These are phyloP conservation scores for Aspergillus chevalieri DNA, from an alignment of 2,329 filamentous ascomycete genomes.

Conservation along the genomic window DNA sequence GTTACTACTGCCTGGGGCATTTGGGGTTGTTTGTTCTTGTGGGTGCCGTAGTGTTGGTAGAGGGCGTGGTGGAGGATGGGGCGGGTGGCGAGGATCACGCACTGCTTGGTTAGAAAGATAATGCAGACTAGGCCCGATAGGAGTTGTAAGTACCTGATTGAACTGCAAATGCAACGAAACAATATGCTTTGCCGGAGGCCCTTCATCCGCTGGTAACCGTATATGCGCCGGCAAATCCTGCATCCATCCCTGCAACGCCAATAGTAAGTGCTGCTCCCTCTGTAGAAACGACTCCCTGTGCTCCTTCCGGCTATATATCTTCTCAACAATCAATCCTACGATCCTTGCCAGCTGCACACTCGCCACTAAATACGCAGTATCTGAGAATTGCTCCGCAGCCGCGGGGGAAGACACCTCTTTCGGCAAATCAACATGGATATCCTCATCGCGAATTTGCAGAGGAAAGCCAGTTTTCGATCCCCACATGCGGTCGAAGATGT, in stretches of 20 bases:
- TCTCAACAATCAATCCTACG: slow-evolving; percentile 17
- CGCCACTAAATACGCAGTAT: slow-evolving; percentile 23
- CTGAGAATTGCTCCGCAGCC: slow-evolving; percentile 24
- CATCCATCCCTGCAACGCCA: slow-evolving; percentile 26
- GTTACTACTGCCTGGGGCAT: slow-evolving; percentile 20
- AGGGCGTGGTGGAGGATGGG: slow-evolving; percentile 30
- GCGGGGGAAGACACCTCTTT: slow-evolving; percentile 12
- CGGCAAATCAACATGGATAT: slow-evolving; percentile 32
- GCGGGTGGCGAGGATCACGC: slow-evolving; percentile 31
- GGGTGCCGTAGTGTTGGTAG: slow-evolving; percentile 12
- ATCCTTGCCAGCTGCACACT: slow-evolving; percentile 27
- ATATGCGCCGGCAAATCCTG: slow-evolving; percentile 24
- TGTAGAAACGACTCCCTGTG: slow-evolving; percentile 24
- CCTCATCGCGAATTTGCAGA: slow-evolving; percentile 40
- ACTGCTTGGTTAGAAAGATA: slow-evolving; percentile 12
- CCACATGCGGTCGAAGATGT: slow-evolving; percentile 36
- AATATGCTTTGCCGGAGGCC: slow-evolving; percentile 15
- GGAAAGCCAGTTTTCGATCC: slow-evolving; percentile 43
- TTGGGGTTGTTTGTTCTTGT: slow-evolving; percentile 4
- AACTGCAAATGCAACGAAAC: slow-evolving; percentile 28
- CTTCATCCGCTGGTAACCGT: slow-evolving; percentile 12
- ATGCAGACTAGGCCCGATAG: background rate
- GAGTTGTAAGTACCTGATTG: slow-evolving; percentile 19
- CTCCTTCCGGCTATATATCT: slow-evolving; percentile 20
- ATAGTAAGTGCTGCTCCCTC: slow-evolving; percentile 27